These are phyloP conservation scores for Penicillium sp. DNA, from an alignment of 2,329 filamentous ascomycete species.

Conservation along the genomic window DNA sequence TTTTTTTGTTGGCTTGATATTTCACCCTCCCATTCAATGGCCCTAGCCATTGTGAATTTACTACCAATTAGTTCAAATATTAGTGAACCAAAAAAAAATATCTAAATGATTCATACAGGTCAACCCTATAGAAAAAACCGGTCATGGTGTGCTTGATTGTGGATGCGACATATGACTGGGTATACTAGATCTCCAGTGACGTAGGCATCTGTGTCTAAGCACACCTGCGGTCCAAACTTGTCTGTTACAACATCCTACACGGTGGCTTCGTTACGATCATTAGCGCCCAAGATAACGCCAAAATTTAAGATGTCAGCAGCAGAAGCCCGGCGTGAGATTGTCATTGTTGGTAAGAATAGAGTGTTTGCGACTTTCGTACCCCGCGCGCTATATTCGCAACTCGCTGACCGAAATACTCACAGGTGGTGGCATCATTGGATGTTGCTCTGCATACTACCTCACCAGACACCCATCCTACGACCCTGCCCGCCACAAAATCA, in stretches of 20 bases:
- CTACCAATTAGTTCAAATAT: slow-evolving; percentile 7
- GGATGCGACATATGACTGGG: slow-evolving; percentile 29
- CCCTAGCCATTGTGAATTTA: slow-evolving; percentile 12
- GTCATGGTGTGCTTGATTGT: slow-evolving; percentile 1
- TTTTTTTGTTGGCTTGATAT: slow-evolving; percentile 16
- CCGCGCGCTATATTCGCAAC: slow-evolving; percentile 19
- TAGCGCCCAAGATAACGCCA: slow-evolving; percentile 19
- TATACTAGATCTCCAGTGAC: slow-evolving; percentile 26
- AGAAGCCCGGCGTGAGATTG: slow-evolving; percentile 38
- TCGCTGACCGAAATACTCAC: slow-evolving; percentile 16
- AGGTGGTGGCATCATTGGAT: slow-evolving; percentile 93
- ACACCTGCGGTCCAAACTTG: slow-evolving; percentile 1
- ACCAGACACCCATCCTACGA: slow-evolving; percentile 82
- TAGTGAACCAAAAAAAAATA: background rate
- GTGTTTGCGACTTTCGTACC: slow-evolving; percentile 17
- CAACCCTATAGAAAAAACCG: background rate
- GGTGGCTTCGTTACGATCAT: slow-evolving; percentile 26
- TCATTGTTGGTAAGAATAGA: slow-evolving; percentile 40
- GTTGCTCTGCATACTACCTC: slow-evolving; percentile 86
- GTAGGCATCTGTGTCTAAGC: slow-evolving; percentile 22
- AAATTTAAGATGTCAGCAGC: slow-evolving; percentile 33
- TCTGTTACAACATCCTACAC: slow-evolving; percentile 10
- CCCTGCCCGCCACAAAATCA: slow-evolving; percentile 71
- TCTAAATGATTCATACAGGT: background rate
- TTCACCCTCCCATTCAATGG: slow-evolving; percentile 11